These are phyloP conservation scores for Periconia sp. DNA, from an alignment of 2,329 filamentous ascomycete species.

Conservation along the genomic window DNA sequence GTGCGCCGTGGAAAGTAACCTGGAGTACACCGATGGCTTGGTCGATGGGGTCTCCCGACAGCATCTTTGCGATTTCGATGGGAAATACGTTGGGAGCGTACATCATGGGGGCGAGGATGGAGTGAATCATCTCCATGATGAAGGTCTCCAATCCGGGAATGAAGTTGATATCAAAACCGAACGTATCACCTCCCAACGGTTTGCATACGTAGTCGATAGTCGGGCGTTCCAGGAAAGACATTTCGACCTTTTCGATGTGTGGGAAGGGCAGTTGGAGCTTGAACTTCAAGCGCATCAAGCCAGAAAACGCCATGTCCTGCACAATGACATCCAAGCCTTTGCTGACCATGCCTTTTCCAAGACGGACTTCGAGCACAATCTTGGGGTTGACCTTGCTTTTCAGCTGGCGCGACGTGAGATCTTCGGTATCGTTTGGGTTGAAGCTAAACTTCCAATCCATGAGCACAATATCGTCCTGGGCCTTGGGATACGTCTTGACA, in stretches of 20 bases:
- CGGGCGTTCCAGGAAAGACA: conserved; percentile 89
- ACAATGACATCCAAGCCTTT: conserved; percentile 97
- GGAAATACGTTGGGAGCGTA: conserved; percentile 97
- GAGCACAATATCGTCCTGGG: conserved; percentile 89
- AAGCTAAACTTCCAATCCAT: conserved; percentile 99
- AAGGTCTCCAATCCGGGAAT: conserved; percentile 92
- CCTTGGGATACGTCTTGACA: conserved; percentile 96
- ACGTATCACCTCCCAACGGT: conserved; percentile 88
- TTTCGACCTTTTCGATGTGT: conserved; percentile 90
- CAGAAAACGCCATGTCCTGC: conserved; percentile 94
- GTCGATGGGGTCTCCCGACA: conserved; percentile 90
- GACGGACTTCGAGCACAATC: conserved; percentile 87
- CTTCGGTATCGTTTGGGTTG: conserved; percentile 88
- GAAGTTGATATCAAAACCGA: conserved; percentile 99
- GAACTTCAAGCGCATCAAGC: conserved; percentile 94
- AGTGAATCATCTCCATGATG: conserved; percentile 95
- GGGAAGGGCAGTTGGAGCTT: conserved; percentile 96
- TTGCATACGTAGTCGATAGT: conserved; percentile 97
- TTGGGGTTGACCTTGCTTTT: conserved; percentile 98
- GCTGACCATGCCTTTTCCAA: conserved; percentile 95
- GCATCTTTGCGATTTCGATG: conserved; percentile 97
- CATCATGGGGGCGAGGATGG: conserved; percentile 94
- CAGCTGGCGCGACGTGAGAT: conserved; percentile 86
- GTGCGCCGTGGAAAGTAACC: conserved; percentile 85
- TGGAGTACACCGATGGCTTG: conserved; percentile 94